Percentiles rank a stretch among this genome's conserved stretches.
Evolutionary conservation across 2,329 filamentous ascomycete genomes (phyloP).

Genomic region (Neurospora sp.): DNA sequence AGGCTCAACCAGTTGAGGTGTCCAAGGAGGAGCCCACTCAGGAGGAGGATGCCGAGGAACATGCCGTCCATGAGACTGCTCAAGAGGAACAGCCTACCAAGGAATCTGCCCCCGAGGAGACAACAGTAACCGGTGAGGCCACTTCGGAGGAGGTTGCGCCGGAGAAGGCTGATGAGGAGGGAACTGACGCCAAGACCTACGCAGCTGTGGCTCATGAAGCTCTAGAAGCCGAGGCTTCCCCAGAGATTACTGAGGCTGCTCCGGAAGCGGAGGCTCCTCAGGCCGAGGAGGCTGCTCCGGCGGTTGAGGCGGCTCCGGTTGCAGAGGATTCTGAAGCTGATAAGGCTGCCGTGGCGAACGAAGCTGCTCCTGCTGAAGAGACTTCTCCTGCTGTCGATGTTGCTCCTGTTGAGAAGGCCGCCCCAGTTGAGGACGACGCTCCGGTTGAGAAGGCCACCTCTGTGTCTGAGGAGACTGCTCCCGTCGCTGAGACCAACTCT

Average conservation of each 20-base stretch:
- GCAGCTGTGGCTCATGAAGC: not conserved
- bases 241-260: not conserved
- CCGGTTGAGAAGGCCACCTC: not conserved
- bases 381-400: not conserved
- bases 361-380: not conserved
- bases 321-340: not conserved
- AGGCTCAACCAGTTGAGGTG: not conserved
- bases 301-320: not conserved
- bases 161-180: not conserved
- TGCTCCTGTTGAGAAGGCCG: not conserved
- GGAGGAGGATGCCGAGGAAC: not conserved
- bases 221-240: not conserved
- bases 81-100: not conserved
- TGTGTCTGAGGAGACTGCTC: not conserved
- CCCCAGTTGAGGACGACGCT: not conserved
- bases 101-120: not conserved
- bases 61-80: not conserved
- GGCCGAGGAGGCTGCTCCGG: not conserved
- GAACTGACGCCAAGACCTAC: not conserved
- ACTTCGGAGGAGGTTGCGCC: not conserved
- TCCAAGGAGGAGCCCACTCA: not conserved
- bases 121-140: not conserved
- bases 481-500: not conserved
- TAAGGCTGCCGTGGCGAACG: not conserved
- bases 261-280: not conserved